A percentile compares a stretch with the other conserved stretches of the same genome.
phyloP scores from a whole-genome alignment of 208 protist genomes.

The Crithidia expoeki region DNA sequence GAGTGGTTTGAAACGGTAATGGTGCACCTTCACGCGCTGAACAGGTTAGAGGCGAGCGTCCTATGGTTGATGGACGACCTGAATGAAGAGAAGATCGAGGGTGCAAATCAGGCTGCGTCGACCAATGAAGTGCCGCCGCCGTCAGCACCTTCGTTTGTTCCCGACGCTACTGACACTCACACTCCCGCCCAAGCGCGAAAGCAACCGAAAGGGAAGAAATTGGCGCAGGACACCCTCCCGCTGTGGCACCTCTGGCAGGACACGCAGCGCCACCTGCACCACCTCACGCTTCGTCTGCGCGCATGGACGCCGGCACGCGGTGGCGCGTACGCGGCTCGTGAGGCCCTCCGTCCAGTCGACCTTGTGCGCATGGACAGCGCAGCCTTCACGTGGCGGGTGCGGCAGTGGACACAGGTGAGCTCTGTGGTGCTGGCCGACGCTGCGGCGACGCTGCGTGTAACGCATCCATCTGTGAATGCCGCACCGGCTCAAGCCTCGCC shows the following conservation, averaged over 20 bases:
- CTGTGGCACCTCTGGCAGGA: constrained; percentile 50
- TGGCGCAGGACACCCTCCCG: constrained; percentile 13
- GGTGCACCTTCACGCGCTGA: constrained; percentile 28
- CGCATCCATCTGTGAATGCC: neutral
- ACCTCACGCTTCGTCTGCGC: constrained; percentile 37
- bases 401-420: constrained; percentile 17
- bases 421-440: neutral
- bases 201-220: constrained; percentile 4
- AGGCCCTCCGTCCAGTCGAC: constrained; percentile 32
- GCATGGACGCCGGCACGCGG: constrained; percentile 18
- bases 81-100: neutral
- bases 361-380: constrained; percentile 36
- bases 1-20: constrained; percentile 70
- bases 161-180: neutral
- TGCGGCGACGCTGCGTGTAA: neutral
- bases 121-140: neutral
- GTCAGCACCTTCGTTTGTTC: neutral
- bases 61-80: constrained; percentile 27
- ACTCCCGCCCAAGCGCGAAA: neutral
- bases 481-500: neutral
- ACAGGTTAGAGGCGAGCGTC: constrained; percentile 11
- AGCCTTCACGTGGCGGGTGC: constrained; percentile 42
- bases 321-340: constrained; percentile 27
- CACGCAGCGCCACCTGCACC: constrained; percentile 33
- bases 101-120: neutral